phyloP scores from a whole-genome alignment of 768 basidiomycete species.

The Phylloporus arenicola region DNA sequence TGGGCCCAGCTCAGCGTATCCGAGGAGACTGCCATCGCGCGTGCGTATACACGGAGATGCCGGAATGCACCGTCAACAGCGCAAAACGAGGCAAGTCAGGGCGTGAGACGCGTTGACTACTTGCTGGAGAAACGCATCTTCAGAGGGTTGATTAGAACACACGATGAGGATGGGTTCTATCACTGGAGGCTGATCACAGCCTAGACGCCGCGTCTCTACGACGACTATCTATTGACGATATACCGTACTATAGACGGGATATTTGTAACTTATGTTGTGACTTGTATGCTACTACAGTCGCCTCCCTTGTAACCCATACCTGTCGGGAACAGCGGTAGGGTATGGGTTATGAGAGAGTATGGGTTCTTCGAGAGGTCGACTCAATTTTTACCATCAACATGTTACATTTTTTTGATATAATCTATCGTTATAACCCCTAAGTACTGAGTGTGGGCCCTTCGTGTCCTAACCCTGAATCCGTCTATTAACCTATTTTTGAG shows the following conservation, averaged over 20 bases:
- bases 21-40: conserved; percentile 29
- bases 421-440: too few relatives aligned
- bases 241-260: neutral
- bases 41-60: conserved; percentile 35
- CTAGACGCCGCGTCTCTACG: neutral
- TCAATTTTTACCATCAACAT: too few relatives aligned
- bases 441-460: too few relatives aligned
- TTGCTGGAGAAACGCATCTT: conserved; percentile 32
- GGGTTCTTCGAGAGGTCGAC: too few relatives aligned
- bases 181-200: conserved; percentile 28
- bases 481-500: too few relatives aligned
- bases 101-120: conserved; percentile 39
- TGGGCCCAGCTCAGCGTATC: conserved; percentile 28
- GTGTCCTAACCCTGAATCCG: too few relatives aligned
- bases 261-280: conserved; percentile 1
- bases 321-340: too few relatives aligned
- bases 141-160: conserved; percentile 31
- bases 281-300: neutral
- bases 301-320: too few relatives aligned
- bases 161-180: conserved; percentile 27
- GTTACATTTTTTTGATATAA: too few relatives aligned
- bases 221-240: neutral
- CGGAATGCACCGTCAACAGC: conserved; percentile 26
- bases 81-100: conserved; percentile 31
- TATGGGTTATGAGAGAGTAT: too few relatives aligned